Evolutionary conservation across 2,329 filamentous ascomycete genomes (phyloP).

Genomic region (Penicillium glabrum): DNA sequence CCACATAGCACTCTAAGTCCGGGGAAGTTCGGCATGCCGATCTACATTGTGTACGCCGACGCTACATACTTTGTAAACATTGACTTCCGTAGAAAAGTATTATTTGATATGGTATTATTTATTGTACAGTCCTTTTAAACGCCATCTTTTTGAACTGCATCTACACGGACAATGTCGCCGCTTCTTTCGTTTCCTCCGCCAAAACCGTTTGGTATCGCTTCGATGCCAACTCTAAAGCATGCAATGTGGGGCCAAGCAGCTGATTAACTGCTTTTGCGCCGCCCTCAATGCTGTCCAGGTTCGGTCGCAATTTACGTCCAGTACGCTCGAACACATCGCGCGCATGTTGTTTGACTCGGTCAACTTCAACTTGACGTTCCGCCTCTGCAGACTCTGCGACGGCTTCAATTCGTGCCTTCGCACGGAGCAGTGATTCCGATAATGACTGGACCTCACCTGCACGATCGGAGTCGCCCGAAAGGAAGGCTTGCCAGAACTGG

Average conservation of each 20-base stretch:
- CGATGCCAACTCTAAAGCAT: constrained; percentile 68
- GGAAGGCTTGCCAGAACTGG: constrained; percentile 92
- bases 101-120: not conserved
- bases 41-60: not conserved
- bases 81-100: not conserved
- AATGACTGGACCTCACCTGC: constrained; percentile 79
- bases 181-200: constrained; percentile 56
- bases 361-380: constrained; percentile 67
- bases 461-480: constrained; percentile 81
- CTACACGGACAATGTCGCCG: constrained; percentile 13
- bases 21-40: constrained; percentile 33
- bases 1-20: constrained; percentile 18
- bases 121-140: constrained; percentile 9
- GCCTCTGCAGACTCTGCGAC: constrained; percentile 78
- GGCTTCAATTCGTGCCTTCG: constrained; percentile 73
- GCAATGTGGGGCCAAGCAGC: constrained; percentile 72
- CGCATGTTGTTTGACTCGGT: constrained; percentile 67
- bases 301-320: constrained; percentile 70
- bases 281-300: constrained; percentile 65
- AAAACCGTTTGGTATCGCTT: constrained; percentile 71
- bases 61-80: not conserved
- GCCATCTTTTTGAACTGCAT: not conserved
- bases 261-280: constrained; percentile 73
- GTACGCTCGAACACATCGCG: constrained; percentile 70
- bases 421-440: constrained; percentile 76